phyloP scores from a whole-genome alignment of 441 rosid species.

The Gossypium aridum region DNA sequence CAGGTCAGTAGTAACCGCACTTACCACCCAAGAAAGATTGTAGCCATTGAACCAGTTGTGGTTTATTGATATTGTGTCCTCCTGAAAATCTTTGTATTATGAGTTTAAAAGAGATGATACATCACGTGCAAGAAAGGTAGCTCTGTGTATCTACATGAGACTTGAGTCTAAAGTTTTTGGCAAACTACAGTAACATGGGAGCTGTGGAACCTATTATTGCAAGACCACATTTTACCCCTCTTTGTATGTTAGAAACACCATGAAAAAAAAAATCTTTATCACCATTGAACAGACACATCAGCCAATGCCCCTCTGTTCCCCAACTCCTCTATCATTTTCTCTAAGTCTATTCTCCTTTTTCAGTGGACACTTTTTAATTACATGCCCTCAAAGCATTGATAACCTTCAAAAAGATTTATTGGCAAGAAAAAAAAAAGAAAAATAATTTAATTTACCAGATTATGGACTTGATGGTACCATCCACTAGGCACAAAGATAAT shows the following conservation, averaged over 20 bases:
- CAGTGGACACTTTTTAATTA: background rate
- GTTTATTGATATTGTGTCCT: conserved; percentile 89
- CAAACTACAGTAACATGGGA: background rate
- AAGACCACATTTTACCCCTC: background rate
- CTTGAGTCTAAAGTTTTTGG: background rate
- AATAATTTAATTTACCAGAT: conserved; percentile 45
- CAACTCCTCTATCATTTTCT: background rate
- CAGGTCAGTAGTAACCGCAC: conserved; percentile 12
- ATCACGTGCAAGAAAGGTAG: background rate
- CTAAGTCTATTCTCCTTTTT: background rate
- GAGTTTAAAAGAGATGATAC: conserved; percentile 17
- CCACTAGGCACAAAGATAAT: conserved; percentile 89
- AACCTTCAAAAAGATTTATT: background rate
- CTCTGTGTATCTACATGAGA: background rate
- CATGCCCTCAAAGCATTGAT: background rate
- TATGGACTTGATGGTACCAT: conserved; percentile 97
- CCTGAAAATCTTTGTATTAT: conserved; percentile 38
- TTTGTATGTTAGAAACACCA: background rate
- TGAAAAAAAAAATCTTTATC: background rate
- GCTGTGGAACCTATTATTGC: background rate
- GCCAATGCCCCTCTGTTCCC: background rate
- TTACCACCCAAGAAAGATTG: conserved; percentile 88
- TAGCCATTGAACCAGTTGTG: conserved; percentile 95
- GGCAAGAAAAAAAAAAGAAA: background rate
- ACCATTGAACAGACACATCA: background rate